A percentile compares a stretch with the other conserved stretches of the same genome.
phyloP scores from a whole-genome alignment of 2,329 filamentous ascomycete genomes.

The Aspergillus neotritici region DNA sequence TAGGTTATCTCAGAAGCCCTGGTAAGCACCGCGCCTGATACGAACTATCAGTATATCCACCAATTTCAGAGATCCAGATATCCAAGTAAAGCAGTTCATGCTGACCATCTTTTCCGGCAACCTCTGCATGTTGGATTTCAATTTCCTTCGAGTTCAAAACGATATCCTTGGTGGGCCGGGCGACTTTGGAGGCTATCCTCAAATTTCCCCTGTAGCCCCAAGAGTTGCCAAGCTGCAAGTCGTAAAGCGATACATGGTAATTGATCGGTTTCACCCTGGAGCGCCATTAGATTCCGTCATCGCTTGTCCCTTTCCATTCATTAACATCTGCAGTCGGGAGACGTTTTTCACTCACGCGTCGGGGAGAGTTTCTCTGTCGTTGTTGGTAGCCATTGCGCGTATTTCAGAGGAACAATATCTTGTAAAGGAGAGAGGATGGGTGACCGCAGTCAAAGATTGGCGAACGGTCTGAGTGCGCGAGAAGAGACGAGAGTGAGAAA shows the following conservation, averaged over 20 bases:
- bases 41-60: neutral
- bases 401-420: conserved; percentile 39
- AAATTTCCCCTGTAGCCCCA: conserved; percentile 86
- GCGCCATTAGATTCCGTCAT: conserved; percentile 8
- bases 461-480: conserved; percentile 11
- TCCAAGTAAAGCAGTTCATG: neutral
- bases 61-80: neutral
- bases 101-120: conserved; percentile 33
- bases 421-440: conserved; percentile 15
- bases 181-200: conserved; percentile 69
- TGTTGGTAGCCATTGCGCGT: conserved; percentile 37
- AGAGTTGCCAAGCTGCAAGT: conserved; percentile 63
- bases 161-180: conserved; percentile 66
- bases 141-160: conserved; percentile 82
- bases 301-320: neutral
- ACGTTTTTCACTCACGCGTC: conserved; percentile 33
- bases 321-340: neutral
- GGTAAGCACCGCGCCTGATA: neutral
- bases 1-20: conserved; percentile 64
- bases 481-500: conserved; percentile 9
- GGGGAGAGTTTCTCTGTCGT: conserved; percentile 44
- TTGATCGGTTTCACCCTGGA: conserved; percentile 71
- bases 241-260: conserved; percentile 75
- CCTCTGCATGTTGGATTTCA: conserved; percentile 59
- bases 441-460: conserved; percentile 12